Evolutionary conservation across 2,329 filamentous ascomycete genomes (phyloP).

Genomic region (Chaetomium globosum): DNA sequence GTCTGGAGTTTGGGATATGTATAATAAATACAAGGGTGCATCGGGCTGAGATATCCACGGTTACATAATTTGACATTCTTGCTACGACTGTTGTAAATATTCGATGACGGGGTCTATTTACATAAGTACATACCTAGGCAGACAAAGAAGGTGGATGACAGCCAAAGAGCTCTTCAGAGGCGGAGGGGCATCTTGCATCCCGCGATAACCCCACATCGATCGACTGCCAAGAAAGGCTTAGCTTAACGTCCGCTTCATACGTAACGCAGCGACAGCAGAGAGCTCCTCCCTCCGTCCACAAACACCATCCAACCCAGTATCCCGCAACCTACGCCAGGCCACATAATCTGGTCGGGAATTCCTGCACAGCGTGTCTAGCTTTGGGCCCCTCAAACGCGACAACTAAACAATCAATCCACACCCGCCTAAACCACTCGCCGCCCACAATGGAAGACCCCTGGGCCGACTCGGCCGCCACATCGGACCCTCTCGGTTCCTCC

Average conservation of each 20-base stretch:
- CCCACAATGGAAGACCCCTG: slow-evolving; percentile 51
- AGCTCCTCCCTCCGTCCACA: slow-evolving; percentile 4
- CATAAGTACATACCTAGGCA: no score
- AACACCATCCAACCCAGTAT: background rate
- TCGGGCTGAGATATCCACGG: slow-evolving; percentile 18
- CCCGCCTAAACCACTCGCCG: background rate
- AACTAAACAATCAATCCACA: background rate
- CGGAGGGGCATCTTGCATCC: background rate
- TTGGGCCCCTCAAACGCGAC: background rate
- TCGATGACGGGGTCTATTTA: background rate
- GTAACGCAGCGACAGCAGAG: slow-evolving; percentile 14
- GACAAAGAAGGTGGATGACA: background rate
- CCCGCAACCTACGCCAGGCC: background rate
- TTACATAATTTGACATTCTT: slow-evolving; percentile 1
- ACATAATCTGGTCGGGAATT: background rate
- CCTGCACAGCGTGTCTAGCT: background rate
- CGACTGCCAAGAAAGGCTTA: slow-evolving; percentile 32
- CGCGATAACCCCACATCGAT: slow-evolving; percentile 28
- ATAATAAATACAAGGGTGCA: slow-evolving; percentile 8
- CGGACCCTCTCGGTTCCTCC: slow-evolving; percentile 31
- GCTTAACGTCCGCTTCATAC: slow-evolving; percentile 20
- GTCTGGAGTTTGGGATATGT: slow-evolving; percentile 22
- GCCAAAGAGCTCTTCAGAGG: background rate
- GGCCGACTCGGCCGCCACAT: slow-evolving; percentile 50
- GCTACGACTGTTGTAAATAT: background rate